These are phyloP conservation scores for Ophiostoma triangulosporum DNA, from an alignment of 2,329 filamentous ascomycete species.

Conservation along the genomic window DNA sequence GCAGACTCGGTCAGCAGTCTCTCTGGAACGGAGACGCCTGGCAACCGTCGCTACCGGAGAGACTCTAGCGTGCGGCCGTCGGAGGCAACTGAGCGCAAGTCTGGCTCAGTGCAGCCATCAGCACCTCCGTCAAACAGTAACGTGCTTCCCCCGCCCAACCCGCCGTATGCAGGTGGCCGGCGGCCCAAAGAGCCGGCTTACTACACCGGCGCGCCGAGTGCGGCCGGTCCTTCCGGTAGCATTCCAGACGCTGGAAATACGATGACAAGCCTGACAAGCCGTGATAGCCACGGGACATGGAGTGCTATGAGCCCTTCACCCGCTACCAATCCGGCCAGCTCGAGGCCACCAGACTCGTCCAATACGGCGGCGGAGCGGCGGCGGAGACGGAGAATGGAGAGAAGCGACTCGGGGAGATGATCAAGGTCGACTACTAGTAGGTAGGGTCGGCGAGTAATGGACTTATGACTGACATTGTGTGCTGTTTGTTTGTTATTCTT, in stretches of 20 bases:
- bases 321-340: conserved; percentile 12
- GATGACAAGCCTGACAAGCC: conserved; percentile 34
- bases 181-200: conserved; percentile 48
- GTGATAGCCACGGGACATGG: conserved; percentile 36
- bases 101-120: background rate
- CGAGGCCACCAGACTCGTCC: conserved; percentile 6
- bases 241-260: conserved; percentile 27
- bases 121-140: conserved; percentile 18
- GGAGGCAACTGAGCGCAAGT: conserved; percentile 19
- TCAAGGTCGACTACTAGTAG: conserved; percentile 16
- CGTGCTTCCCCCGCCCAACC: conserved; percentile 38
- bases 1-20: conserved; percentile 40
- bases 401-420: conserved; percentile 25
- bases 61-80: conserved; percentile 33
- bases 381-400: conserved; percentile 41
- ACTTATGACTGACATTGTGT: background rate
- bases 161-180: conserved; percentile 39
- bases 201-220: conserved; percentile 38
- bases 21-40: conserved; percentile 41
- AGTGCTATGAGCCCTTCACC: conserved; percentile 35
- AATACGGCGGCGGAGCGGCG: conserved; percentile 36
- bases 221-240: conserved; percentile 25
- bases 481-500: background rate
- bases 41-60: conserved; percentile 39
- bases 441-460: background rate